phyloP scores from a whole-genome alignment of 2,329 filamentous ascomycete genomes.

The Aspergillus felis region DNA sequence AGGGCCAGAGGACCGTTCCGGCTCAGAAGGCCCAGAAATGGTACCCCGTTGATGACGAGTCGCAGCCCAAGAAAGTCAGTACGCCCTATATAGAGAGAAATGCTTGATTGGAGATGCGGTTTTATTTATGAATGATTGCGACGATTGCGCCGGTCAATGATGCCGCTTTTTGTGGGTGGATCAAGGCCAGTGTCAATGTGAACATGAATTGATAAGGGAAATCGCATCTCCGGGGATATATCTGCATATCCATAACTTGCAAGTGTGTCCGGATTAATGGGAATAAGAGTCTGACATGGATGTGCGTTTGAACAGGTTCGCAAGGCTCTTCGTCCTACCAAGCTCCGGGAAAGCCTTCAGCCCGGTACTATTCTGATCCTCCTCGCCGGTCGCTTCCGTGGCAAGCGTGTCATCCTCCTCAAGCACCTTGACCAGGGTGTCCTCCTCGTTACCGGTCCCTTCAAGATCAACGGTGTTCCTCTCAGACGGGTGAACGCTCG shows the following conservation, averaged over 20 bases:
- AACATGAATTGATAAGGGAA: slow-evolving; percentile 19
- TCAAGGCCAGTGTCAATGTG: slow-evolving; percentile 18
- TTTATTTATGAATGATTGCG: slow-evolving; percentile 27
- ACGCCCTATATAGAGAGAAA: slow-evolving; percentile 22
- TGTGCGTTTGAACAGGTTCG: slow-evolving; percentile 64
- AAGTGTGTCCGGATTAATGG: not conserved
- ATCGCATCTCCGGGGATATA: slow-evolving; percentile 16
- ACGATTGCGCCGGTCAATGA: slow-evolving; percentile 23
- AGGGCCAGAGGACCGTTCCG: slow-evolving; percentile 87
- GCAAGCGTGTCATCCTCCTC: slow-evolving; percentile 99
- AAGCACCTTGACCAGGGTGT: slow-evolving; percentile 97
- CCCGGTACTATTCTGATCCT: slow-evolving; percentile 97
- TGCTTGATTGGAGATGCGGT: slow-evolving; percentile 24
- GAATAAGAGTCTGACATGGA: slow-evolving; percentile 20
- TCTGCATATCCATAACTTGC: not conserved
- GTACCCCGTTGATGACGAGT: slow-evolving; percentile 94
- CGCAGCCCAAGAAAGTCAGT: slow-evolving; percentile 91
- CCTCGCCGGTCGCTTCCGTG: slow-evolving; percentile 98
- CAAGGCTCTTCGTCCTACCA: slow-evolving; percentile 86
- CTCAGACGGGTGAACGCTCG: slow-evolving; percentile 67
- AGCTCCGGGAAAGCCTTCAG: slow-evolving; percentile 82
- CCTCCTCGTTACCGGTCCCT: slow-evolving; percentile 97
- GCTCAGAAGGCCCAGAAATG: slow-evolving; percentile 96
- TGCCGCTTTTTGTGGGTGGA: slow-evolving; percentile 11
- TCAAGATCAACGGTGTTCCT: slow-evolving; percentile 99